Percentiles rank a stretch among this genome's conserved stretches.
Conservation (phyloP, 306 rosid genomes). For the Pyrus bretschneideri region DNA sequence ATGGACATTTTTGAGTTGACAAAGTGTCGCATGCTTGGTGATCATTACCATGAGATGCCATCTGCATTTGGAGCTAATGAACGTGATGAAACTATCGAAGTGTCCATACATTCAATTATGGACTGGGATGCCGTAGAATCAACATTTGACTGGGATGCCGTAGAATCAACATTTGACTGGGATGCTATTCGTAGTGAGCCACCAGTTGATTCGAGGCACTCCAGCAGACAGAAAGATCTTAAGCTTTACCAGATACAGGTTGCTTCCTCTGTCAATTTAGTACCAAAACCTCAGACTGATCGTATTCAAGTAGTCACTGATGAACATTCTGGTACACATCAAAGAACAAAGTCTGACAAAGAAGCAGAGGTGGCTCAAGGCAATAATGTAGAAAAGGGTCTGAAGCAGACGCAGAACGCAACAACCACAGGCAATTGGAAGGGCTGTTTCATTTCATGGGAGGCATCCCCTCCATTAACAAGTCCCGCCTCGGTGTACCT, state of each 20-base stretch:
- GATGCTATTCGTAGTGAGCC: background rate
- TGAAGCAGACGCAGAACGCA: conserved; percentile 3
- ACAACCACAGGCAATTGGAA: conserved; percentile 10
- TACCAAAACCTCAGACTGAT: background rate
- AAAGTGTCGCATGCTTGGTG: background rate
- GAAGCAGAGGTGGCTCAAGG: conserved; percentile 11
- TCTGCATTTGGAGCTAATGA: background rate
- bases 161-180: background rate
- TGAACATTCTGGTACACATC: background rate
- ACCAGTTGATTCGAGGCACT: conserved; percentile 8
- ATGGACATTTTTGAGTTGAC: background rate
- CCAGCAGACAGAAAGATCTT: background rate
- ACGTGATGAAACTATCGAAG: background rate
- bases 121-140: background rate
- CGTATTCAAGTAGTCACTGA: background rate
- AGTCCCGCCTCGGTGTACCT: conserved; percentile 29
- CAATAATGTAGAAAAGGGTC: background rate
- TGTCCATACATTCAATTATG: background rate
- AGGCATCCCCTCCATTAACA: conserved; percentile 15
- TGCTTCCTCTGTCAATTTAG: conserved; percentile 23
- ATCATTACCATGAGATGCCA: background rate
- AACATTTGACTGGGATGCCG: background rate
- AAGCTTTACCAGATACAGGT: conserved; percentile 4
- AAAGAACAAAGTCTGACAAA: background rate
- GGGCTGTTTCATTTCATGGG: conserved; percentile 21